Evolutionary conservation across 78 protist species (phyloP), one percentile per base, ranked within the genome.

Genomic region (Dictyostelium intermedium): DNA sequence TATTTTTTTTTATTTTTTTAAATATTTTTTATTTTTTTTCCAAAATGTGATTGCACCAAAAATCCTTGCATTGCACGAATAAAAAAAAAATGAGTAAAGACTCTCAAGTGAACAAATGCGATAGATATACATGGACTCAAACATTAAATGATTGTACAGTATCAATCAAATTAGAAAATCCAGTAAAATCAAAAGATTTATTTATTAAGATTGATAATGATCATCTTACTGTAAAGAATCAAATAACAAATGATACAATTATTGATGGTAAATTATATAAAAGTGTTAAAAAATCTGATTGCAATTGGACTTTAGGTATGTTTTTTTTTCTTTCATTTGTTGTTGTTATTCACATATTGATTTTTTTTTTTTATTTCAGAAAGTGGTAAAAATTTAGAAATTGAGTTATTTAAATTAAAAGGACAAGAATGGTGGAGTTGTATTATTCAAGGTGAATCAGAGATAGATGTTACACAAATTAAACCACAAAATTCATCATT

Each of bases 391-490:
- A 47, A 32, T 47, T 77, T 87, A 35, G 72, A 32, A 13, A 43
- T 87, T 25, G 92, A 87, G 43, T 87, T 87, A 43, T 43, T 7
- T 43, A 87, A 87, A 63, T 5, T 61, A 50, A 87, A 76, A 41
- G 27, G 41, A 47, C 77, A 50, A 63, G 92, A 87, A 78, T 87
- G 92, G 92, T 87, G 92, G 92, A 18, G 35, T 30, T 87, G 72
- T 32, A 53, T 87, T 16, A 78, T 87, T 63, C 39, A 78, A 43
- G 92, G 92, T 11, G 77, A 87, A 32, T 32, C n/a, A 30, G 85
- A 76, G 41, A 87, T 87, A 43, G 92, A 87, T 43, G 85, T 78
- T 56, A 76, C 84, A 9, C 63, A 50, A 50, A 87, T 87, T 39
- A 76, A 39, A 76, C 92, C 92, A 18, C 84, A 87, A 76, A 87